Conservation (phyloP, 352 stramenopile genomes). For the Phytopythium litorale region DNA sequence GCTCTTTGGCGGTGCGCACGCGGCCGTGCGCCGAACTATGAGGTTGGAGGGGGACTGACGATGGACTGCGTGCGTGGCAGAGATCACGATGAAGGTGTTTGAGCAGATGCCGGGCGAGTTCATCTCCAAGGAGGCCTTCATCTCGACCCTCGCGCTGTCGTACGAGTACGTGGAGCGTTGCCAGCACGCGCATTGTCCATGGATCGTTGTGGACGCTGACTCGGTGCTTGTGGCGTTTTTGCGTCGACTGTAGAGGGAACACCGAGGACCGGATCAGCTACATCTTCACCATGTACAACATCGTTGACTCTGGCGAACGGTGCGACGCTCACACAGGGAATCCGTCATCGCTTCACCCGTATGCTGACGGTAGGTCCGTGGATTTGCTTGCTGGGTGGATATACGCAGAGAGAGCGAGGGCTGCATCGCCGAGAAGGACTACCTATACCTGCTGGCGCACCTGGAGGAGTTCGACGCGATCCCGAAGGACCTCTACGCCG, state of each 20-base stretch:
- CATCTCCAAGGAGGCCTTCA: conserved; percentile 72
- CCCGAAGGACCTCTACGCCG: conserved; percentile 71
- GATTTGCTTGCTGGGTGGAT: neutral
- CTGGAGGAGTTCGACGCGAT: conserved; percentile 55
- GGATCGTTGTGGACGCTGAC: neutral
- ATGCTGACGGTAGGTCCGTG: neutral
- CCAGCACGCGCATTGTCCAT: neutral
- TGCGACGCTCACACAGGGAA: conserved; percentile 9
- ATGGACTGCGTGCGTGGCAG: conserved; percentile 14
- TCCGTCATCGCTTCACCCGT: neutral
- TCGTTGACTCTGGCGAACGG: conserved; percentile 65
- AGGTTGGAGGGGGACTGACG: neutral
- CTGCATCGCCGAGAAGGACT: conserved; percentile 67
- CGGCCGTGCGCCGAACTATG: neutral
- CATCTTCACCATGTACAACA: conserved; percentile 85
- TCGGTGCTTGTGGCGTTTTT: conserved; percentile 4
- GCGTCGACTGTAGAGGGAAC: conserved; percentile 47
- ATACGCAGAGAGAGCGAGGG: conserved; percentile 36
- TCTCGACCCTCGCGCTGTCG: conserved; percentile 60
- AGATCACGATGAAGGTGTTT: conserved; percentile 63
- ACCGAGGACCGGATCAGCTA: conserved; percentile 87
- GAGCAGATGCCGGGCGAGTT: conserved; percentile 45
- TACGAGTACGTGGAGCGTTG: conserved; percentile 57
- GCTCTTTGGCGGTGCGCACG: conserved; percentile 59
- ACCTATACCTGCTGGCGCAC: conserved; percentile 64